Evolutionary conservation across 306 rosid genomes (phyloP).

Genomic region (Citrullus colocynthis): DNA sequence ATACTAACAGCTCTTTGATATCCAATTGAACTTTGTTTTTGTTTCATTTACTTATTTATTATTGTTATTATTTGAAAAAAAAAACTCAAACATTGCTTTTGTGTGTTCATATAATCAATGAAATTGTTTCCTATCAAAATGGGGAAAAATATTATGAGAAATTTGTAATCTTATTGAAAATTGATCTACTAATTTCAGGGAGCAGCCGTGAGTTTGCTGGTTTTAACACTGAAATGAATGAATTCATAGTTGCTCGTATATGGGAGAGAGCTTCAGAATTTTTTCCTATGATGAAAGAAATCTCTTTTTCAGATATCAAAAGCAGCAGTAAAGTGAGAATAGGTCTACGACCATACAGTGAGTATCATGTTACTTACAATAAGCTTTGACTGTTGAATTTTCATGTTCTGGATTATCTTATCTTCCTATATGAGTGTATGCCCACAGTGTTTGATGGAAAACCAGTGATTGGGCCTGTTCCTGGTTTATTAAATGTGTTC

Average conservation of each 20-base stretch:
- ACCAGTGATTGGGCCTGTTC: constrained; percentile 72
- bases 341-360: constrained; percentile 82
- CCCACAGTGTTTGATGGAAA: constrained; percentile 82
- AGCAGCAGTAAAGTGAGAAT: constrained; percentile 57
- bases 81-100: too few relatives aligned
- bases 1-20: too few relatives aligned
- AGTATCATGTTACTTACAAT: constrained; percentile 24
- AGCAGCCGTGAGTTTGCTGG: constrained; percentile 89
- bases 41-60: too few relatives aligned
- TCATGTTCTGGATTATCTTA: neutral
- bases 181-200: constrained; percentile 26
- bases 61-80: too few relatives aligned
- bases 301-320: constrained; percentile 41
- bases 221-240: constrained; percentile 56
- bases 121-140: neutral
- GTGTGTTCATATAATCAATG: too few relatives aligned
- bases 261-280: constrained; percentile 71
- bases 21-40: too few relatives aligned
- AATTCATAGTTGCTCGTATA: constrained; percentile 42
- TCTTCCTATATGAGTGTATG: neutral
- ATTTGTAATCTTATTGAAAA: neutral
- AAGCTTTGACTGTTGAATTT: neutral
- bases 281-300: constrained; percentile 53
- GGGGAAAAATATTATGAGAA: neutral
- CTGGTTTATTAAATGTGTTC: constrained; percentile 62